phyloP scores from a whole-genome alignment of 2,329 filamentous ascomycete species.

The Hypoxylon sp. region DNA sequence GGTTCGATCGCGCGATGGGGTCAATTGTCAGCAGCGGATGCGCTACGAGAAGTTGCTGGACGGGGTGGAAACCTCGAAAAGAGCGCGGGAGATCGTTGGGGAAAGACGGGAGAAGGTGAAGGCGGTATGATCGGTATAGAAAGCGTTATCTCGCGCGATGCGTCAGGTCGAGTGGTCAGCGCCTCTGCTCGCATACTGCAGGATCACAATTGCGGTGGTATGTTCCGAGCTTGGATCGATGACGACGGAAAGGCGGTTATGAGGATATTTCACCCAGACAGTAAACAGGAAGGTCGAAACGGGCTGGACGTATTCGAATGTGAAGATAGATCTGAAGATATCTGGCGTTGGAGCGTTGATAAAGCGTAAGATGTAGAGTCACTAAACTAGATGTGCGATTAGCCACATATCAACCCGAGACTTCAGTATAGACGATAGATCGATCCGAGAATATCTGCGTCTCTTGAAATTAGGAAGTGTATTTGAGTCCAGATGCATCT shows the following conservation, averaged over 20 bases:
- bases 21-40: conserved; percentile 65
- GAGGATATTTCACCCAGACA: conserved; percentile 69
- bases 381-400: conserved; percentile 37
- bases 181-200: conserved; percentile 71
- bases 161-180: conserved; percentile 59
- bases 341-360: conserved; percentile 22
- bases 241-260: conserved; percentile 70
- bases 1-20: conserved; percentile 80
- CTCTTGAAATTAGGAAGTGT: conserved; percentile 48
- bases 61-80: conserved; percentile 79
- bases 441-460: not conserved
- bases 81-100: conserved; percentile 82
- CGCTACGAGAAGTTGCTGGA: conserved; percentile 77
- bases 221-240: conserved; percentile 86
- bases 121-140: conserved; percentile 91
- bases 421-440: conserved; percentile 7
- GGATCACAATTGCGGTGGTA: conserved; percentile 88
- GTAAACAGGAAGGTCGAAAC: conserved; percentile 4
- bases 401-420: conserved; percentile 1
- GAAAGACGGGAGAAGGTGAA: conserved; percentile 80
- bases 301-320: not conserved
- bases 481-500: conserved; percentile 43
- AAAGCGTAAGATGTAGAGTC: conserved; percentile 27
- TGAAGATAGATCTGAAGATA: conserved; percentile 27
- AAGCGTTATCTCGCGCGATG: conserved; percentile 63